Evolutionary conservation across 306 rosid species (phyloP).

Genomic region (Trichosanthes cucumerina): DNA sequence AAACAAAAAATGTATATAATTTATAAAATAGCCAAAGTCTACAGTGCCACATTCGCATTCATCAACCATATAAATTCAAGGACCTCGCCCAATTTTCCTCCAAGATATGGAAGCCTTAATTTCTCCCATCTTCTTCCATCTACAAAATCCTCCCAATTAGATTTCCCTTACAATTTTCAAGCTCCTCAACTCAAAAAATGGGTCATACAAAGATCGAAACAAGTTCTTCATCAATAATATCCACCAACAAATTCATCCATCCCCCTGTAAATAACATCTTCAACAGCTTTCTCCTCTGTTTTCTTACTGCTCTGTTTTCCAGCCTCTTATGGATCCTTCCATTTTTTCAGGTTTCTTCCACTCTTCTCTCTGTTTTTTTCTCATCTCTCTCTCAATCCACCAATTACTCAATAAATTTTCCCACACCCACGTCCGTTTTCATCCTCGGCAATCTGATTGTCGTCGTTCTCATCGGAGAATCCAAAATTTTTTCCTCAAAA

Average conservation of each 20-base stretch:
- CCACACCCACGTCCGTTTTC: slow-evolving; percentile 33
- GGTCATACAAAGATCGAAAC: background rate
- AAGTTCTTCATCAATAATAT: background rate
- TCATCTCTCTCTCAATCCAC: background rate
- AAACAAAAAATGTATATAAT: too few relatives aligned
- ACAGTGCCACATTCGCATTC: background rate
- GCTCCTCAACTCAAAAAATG: background rate
- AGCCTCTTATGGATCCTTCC: slow-evolving; percentile 23
- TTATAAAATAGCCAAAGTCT: background rate
- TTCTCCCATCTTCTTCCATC: background rate
- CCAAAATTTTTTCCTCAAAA: slow-evolving; percentile 38
- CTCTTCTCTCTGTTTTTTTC: slow-evolving; percentile 6
- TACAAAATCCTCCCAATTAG: too few relatives aligned
- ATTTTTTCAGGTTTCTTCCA: slow-evolving; percentile 6
- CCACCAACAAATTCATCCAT: background rate
- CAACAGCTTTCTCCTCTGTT: slow-evolving; percentile 17
- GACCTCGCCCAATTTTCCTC: background rate
- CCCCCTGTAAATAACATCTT: background rate
- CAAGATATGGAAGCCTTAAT: background rate
- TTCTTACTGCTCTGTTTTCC: slow-evolving; percentile 15
- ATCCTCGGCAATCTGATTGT: slow-evolving; percentile 38
- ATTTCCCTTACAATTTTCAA: background rate
- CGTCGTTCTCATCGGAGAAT: slow-evolving; percentile 33
- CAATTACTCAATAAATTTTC: background rate
- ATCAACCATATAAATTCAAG: background rate